Conservation (phyloP, 495 filamentous ascomycete species). For the Neurospora pannonica region DNA sequence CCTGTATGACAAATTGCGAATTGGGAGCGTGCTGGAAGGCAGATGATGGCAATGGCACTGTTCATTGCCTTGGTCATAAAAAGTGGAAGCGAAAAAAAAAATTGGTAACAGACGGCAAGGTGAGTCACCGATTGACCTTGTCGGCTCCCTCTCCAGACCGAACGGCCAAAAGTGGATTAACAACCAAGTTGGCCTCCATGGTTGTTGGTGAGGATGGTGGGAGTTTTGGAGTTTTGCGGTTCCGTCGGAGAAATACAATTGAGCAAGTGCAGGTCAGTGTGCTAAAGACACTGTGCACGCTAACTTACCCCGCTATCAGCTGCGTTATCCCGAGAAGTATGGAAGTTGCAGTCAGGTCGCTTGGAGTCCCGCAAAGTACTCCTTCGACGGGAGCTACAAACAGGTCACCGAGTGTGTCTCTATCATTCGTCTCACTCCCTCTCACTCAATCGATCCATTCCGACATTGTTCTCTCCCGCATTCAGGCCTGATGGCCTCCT, state of each 20-base stretch:
- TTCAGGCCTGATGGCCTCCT: not conserved
- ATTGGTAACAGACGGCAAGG: not conserved
- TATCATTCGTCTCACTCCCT: not conserved
- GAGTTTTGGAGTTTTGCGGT: not conserved
- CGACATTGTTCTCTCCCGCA: not conserved
- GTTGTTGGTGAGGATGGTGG: not conserved
- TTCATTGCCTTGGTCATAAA: not conserved
- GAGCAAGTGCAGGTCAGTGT: not conserved
- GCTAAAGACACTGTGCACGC: not conserved
- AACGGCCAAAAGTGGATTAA: not conserved
- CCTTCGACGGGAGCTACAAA: not conserved
- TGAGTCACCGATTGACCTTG: not conserved
- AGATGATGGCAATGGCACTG: not conserved
- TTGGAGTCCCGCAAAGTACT: not conserved
- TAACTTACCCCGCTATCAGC: not conserved
- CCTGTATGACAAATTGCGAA: not conserved
- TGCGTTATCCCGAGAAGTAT: not conserved
- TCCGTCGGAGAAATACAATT: not conserved
- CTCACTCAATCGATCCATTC: not conserved
- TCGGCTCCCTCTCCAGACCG: not conserved
- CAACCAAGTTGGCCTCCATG: not conserved
- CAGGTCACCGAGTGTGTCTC: not conserved
- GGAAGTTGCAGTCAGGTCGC: not conserved
- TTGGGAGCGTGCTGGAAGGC: not conserved
- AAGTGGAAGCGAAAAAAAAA: not conserved